Evolutionary conservation across 257 asterid species (phyloP).

Genomic region (Solanum rostratum): DNA sequence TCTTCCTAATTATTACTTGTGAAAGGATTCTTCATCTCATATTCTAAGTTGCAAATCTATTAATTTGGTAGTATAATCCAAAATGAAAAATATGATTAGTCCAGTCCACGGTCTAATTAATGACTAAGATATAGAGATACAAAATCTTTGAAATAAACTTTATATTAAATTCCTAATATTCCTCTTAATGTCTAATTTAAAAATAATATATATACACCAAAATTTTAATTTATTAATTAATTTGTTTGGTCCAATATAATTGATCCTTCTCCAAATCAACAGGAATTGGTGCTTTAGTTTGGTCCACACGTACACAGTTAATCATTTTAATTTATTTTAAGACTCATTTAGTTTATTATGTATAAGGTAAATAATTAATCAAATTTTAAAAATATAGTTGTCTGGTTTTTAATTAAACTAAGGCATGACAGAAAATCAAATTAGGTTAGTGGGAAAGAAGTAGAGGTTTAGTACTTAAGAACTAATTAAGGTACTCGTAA

Average conservation of each 20-base stretch:
- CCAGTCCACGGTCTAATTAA: constrained; percentile 1
- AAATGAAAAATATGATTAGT: background rate
- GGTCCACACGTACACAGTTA: background rate
- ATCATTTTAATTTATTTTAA: background rate
- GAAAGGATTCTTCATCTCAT: constrained; percentile 1
- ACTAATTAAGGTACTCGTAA: background rate
- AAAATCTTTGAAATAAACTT: constrained; percentile 1
- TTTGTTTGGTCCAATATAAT: background rate
- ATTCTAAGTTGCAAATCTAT: background rate
- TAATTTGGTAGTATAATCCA: background rate
- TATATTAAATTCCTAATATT: background rate
- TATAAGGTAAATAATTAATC: background rate
- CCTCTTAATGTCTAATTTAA: background rate
- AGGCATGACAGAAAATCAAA: background rate
- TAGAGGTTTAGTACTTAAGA: background rate
- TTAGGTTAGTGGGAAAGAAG: background rate
- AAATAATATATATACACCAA: background rate
- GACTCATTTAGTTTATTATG: background rate
- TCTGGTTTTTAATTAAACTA: background rate
- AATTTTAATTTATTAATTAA: background rate
- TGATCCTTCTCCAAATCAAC: background rate
- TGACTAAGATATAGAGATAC: constrained; percentile 9
- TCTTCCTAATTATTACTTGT: constrained; percentile 1
- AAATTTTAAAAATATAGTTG: background rate
- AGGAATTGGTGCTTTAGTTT: background rate